Base-by-base conservation (phyloP, 1,284 basidiomycete species). In the Thecaphora thlaspeos region DNA sequence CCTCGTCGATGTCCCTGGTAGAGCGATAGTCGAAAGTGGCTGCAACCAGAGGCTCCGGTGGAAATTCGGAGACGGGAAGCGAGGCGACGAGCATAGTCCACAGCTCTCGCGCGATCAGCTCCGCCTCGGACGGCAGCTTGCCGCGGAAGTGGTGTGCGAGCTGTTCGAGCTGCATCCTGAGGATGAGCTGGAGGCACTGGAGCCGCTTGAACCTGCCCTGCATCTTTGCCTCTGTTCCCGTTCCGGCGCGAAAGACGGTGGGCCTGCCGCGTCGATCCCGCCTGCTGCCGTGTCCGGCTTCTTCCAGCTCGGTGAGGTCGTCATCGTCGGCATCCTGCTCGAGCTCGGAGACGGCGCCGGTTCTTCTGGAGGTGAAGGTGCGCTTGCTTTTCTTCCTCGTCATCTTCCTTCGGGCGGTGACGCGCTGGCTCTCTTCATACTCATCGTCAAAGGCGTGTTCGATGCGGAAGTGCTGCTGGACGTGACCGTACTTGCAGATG, bases 21-120 rank as follows among this genome's bases (percentile, higher is more conserved):
- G 48, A 46, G 19, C 59, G 53, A 12, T 62, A 64, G 36, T 64
- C 61, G 38, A 64, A 64, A 0, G 61, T 64, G 12, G 61, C 61
- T 2, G 62, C 58, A n/a, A 65, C 56, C 22, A 65, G 51, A 4
- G 62, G 62, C 41, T 65, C 62, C 1, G 62, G 57, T 15, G 62
- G 62, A 34, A 48, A 65, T 19, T 65, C 50, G 9, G 54, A 59
- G 12, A 54, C 48, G 12, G 59, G 54, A 4, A 60, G 45, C 9
- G 48, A 50, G 1, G 69, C 68, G 14, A 71, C 59, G 32, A 61
- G 63, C 49, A 71, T 57, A 14, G 71, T 51, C 71, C 71, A 73
- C 0, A 71, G 55, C 21, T 73, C 71, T 17, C 69, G 61, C n/a
- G 69, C 67, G 2, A 70, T 48, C 3, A 61, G 55, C 51, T 73